Evolutionary conservation across 2,329 filamentous ascomycete species (phyloP).

Genomic region (Gaeumannomyces sp.): DNA sequence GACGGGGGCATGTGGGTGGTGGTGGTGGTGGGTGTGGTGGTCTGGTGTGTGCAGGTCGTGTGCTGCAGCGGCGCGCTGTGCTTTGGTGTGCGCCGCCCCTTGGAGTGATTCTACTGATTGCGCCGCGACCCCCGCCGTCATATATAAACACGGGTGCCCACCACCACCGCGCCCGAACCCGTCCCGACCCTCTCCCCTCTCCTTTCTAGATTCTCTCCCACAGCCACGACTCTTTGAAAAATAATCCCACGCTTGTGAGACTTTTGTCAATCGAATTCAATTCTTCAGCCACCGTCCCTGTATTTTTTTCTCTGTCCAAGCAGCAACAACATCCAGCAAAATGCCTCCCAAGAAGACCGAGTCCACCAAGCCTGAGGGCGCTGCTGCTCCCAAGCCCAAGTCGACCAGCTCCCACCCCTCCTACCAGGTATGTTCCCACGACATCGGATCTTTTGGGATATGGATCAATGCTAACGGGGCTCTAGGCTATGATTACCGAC

Average conservation of each 20-base stretch:
- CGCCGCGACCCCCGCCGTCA: slow-evolving; percentile 44
- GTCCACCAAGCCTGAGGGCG: slow-evolving; percentile 20
- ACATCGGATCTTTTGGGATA: slow-evolving; percentile 15
- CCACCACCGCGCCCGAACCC: slow-evolving; percentile 44
- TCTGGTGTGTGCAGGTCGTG: too few species aligned
- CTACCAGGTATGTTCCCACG: slow-evolving; percentile 47
- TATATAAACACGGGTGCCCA: slow-evolving; percentile 56
- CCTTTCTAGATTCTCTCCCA: slow-evolving; percentile 17
- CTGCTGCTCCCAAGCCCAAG: slow-evolving; percentile 43
- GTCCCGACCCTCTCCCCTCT: slow-evolving; percentile 31
- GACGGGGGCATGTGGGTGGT: too few species aligned
- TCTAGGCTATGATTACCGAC: slow-evolving; percentile 57
- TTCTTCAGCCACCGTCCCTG: too few species aligned
- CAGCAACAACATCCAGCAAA: slow-evolving; percentile 23
- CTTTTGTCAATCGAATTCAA: background rate
- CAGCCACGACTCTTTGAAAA: slow-evolving; percentile 11
- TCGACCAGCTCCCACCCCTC: slow-evolving; percentile 40
- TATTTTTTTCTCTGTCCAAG: slow-evolving; percentile 12
- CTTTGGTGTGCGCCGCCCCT: too few species aligned
- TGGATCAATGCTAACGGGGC: slow-evolving; percentile 27
- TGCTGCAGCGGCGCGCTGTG: too few species aligned
- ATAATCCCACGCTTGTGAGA: background rate
- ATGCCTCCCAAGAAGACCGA: slow-evolving; percentile 56
- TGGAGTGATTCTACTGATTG: slow-evolving; percentile 44
- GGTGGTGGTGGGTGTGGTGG: too few species aligned